A percentile compares a stretch with the other conserved stretches of the same genome.
Conservation (phyloP, 306 rosid genomes). For the Cicer cuneatum region DNA sequence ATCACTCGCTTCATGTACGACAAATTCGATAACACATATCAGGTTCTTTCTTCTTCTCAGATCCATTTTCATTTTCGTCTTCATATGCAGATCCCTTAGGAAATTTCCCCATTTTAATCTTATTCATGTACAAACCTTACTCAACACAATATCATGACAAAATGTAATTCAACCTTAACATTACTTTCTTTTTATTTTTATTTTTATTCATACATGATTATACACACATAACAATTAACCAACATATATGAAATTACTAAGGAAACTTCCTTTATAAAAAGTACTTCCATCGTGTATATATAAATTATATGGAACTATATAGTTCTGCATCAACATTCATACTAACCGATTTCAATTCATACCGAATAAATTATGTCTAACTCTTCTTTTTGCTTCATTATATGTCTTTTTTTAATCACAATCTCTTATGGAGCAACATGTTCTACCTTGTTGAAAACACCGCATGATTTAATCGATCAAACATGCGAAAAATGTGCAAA, state of each 20-base stretch:
- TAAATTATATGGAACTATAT: too few species aligned
- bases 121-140: background rate
- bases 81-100: background rate
- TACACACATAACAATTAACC: background rate
- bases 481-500: conserved; percentile 59
- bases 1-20: conserved; percentile 73
- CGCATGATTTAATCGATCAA: conserved; percentile 49
- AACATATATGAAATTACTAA: background rate
- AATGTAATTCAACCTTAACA: background rate
- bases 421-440: conserved; percentile 39
- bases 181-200: background rate
- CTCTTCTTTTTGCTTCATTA: background rate
- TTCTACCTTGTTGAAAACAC: background rate
- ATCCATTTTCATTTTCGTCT: conserved; percentile 37
- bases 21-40: conserved; percentile 68
- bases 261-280: background rate
- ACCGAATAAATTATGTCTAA: conserved; percentile 32
- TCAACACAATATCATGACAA: too few species aligned
- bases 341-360: background rate
- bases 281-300: background rate
- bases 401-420: conserved; percentile 8
- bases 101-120: background rate
- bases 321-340: background rate
- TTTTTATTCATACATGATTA: background rate
- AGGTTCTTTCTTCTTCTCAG: conserved; percentile 49